Conservation (phyloP, 768 basidiomycete genomes). For the Suillus weaverae region DNA sequence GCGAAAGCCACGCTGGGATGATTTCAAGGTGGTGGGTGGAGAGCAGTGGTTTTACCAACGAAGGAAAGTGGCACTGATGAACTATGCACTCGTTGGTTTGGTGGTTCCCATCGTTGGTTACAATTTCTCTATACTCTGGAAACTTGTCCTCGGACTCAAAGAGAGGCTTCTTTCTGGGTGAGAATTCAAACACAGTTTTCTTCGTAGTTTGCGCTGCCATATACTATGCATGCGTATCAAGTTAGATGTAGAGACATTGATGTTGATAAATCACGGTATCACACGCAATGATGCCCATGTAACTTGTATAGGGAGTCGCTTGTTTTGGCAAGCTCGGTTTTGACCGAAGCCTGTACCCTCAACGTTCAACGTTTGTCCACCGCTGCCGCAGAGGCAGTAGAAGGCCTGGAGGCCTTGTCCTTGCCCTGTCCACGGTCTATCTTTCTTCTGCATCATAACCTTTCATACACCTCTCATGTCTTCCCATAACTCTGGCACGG, state of each 20-base stretch:
- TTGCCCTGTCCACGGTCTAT: slow-evolving; percentile 11
- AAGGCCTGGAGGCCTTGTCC: slow-evolving; percentile 23
- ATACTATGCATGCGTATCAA: neutral
- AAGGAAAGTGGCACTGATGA: slow-evolving; percentile 23
- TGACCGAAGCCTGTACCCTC: slow-evolving; percentile 23
- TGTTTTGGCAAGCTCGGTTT: slow-evolving; percentile 24
- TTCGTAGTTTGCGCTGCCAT: neutral
- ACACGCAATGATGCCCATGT: neutral
- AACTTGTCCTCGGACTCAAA: neutral
- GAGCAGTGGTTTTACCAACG: slow-evolving; percentile 36
- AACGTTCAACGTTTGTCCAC: slow-evolving; percentile 32
- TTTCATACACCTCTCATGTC: slow-evolving; percentile 46
- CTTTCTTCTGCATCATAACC: slow-evolving; percentile 13
- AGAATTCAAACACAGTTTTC: neutral
- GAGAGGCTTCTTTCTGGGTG: neutral
- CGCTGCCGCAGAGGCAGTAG: slow-evolving; percentile 30
- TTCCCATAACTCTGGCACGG: slow-evolving; percentile 55
- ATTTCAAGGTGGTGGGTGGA: slow-evolving; percentile 42
- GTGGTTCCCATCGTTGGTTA: slow-evolving; percentile 1
- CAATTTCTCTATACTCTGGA: neutral
- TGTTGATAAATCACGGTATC: neutral
- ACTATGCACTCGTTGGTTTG: slow-evolving; percentile 24
- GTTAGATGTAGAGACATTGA: neutral
- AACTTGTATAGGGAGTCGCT: slow-evolving; percentile 5
- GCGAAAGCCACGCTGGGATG: slow-evolving; percentile 42